These are phyloP conservation scores for Moricandia moricandioides DNA, from an alignment of 345 rosid species.

Conservation along the genomic window DNA sequence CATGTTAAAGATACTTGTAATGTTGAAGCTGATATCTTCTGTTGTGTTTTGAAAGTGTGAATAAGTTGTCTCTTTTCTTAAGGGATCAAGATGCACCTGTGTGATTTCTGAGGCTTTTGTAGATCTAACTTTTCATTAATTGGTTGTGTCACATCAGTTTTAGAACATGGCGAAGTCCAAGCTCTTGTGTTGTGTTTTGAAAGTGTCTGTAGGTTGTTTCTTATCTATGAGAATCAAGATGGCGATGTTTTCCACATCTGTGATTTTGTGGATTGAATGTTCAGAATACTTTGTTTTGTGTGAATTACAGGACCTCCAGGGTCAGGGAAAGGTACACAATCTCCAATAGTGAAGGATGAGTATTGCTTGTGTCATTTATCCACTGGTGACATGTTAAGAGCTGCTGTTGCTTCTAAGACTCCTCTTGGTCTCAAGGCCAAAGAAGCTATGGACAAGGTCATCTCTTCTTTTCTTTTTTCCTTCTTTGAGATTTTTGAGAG, in stretches of 20 bases:
- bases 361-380: constrained; percentile 94
- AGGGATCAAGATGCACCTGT: too few species aligned
- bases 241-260: background rate
- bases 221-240: background rate
- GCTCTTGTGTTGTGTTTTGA: too few species aligned
- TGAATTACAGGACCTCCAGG: constrained; percentile 82
- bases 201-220: background rate
- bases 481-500: background rate
- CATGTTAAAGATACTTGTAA: background rate
- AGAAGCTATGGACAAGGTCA: constrained; percentile 94
- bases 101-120: background rate
- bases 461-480: background rate
- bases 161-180: background rate
- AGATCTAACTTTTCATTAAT: background rate
- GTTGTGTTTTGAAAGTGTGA: background rate
- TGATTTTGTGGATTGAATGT: background rate
- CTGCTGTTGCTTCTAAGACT: constrained; percentile 87
- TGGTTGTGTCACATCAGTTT: background rate
- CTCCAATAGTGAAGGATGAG: constrained; percentile 86
- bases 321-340: constrained; percentile 92
- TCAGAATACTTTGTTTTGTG: constrained; percentile 16
- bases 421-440: constrained; percentile 94
- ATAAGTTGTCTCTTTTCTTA: background rate
- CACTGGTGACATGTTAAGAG: constrained; percentile 96
- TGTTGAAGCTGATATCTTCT: background rate